Evolutionary conservation across 345 rosid species (phyloP).

Genomic region (Corchorus olitorius): DNA sequence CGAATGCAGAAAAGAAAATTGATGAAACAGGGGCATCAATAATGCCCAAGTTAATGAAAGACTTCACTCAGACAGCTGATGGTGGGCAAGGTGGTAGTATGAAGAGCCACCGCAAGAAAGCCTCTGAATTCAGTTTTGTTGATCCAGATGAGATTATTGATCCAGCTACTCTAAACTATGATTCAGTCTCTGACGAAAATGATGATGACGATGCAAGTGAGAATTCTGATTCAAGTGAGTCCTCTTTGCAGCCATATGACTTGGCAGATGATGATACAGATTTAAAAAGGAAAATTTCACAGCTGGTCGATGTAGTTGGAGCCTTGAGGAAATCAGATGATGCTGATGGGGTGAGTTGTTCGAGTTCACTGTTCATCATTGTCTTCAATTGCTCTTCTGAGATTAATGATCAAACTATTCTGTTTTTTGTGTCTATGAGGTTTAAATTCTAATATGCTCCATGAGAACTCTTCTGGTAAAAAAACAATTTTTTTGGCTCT

Average conservation of each 20-base stretch:
- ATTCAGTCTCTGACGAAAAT: slow-evolving; percentile 55
- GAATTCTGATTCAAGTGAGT: slow-evolving; percentile 71
- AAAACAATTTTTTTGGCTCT: no score
- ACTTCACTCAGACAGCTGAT: slow-evolving; percentile 24
- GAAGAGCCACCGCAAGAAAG: slow-evolving; percentile 46
- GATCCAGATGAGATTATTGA: slow-evolving; percentile 96
- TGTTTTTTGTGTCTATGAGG: slow-evolving; percentile 7
- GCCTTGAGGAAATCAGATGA: slow-evolving; percentile 91
- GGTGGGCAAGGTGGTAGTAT: slow-evolving; percentile 27
- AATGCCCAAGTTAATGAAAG: slow-evolving; percentile 35
- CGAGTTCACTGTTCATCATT: slow-evolving; percentile 18
- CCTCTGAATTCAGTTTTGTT: slow-evolving; percentile 43
- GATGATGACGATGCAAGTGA: slow-evolving; percentile 57
- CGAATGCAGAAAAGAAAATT: slow-evolving; percentile 29
- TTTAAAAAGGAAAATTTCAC: slow-evolving; percentile 64
- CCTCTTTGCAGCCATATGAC: slow-evolving; percentile 92
- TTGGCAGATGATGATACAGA: slow-evolving; percentile 82
- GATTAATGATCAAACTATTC: neutral
- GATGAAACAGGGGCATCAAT: slow-evolving; percentile 37
- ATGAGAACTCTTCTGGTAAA: neutral
- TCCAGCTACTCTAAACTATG: slow-evolving; percentile 65
- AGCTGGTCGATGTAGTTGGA: slow-evolving; percentile 88
- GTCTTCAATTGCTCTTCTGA: slow-evolving; percentile 17
- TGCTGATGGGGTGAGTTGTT: slow-evolving; percentile 81
- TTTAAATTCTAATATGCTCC: neutral